phyloP scores from a whole-genome alignment of 2,329 filamentous ascomycete species.

The Penicillium sp. region DNA sequence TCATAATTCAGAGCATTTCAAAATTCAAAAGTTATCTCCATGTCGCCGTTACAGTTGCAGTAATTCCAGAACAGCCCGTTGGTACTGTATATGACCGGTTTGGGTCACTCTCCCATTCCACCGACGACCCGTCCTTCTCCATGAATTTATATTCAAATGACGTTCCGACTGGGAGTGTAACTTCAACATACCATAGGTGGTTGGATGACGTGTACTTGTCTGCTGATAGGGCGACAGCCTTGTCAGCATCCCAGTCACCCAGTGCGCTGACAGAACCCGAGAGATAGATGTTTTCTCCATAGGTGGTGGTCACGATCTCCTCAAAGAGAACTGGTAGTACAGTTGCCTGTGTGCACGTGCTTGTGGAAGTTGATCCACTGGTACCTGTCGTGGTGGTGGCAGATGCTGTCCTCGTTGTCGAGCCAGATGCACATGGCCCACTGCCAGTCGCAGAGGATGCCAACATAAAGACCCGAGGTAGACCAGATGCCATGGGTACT shows the following conservation, averaged over 20 bases:
- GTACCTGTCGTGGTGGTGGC: constrained; percentile 2
- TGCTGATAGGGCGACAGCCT: constrained; percentile 58
- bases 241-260: constrained; percentile 60
- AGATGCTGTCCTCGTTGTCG: constrained; percentile 5
- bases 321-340: constrained; percentile 63
- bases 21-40: constrained; percentile 32
- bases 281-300: constrained; percentile 65
- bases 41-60: constrained; percentile 36
- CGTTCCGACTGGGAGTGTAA: constrained; percentile 57
- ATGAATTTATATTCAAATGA: constrained; percentile 69
- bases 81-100: constrained; percentile 45
- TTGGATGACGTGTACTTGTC: constrained; percentile 58
- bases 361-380: neutral
- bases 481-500: constrained; percentile 44
- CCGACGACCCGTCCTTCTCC: constrained; percentile 52
- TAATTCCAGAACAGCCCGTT: constrained; percentile 33
- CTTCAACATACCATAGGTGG: constrained; percentile 60
- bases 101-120: constrained; percentile 62
- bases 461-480: constrained; percentile 39
- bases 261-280: constrained; percentile 59
- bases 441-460: constrained; percentile 9
- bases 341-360: constrained; percentile 27
- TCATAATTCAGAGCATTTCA: neutral
- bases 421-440: neutral
- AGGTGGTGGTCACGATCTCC: constrained; percentile 56